phyloP scores from a whole-genome alignment of 257 asterid species.

The Penstemon newberryi region DNA sequence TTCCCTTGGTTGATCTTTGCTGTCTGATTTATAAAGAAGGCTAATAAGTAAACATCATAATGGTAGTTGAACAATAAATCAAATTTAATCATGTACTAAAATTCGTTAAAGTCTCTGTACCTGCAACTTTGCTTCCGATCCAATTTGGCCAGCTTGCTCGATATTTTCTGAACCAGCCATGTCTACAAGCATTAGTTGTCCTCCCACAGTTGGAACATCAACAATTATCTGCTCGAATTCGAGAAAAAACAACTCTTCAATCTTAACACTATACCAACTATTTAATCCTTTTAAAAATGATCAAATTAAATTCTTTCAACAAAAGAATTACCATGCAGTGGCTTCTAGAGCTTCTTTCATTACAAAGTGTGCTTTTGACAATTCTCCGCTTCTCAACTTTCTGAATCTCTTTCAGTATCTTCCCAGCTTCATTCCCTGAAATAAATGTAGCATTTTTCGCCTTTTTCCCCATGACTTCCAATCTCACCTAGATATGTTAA shows the following conservation, averaged over 20 bases:
- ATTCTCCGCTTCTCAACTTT: conserved; percentile 93
- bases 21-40: conserved; percentile 49
- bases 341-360: conserved; percentile 93
- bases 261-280: neutral
- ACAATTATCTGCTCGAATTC: conserved; percentile 59
- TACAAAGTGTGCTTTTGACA: conserved; percentile 85
- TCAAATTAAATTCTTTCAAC: conserved; percentile 1
- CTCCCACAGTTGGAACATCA: conserved; percentile 98
- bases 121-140: conserved; percentile 95
- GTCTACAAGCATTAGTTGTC: conserved; percentile 92
- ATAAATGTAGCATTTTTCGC: conserved; percentile 84
- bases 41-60: neutral
- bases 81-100: neutral
- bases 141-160: conserved; percentile 94
- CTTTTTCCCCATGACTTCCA: conserved; percentile 95
- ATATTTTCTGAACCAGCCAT: conserved; percentile 99
- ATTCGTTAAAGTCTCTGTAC: conserved; percentile 27
- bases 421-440: conserved; percentile 89
- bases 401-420: conserved; percentile 87
- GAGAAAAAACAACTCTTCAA: neutral
- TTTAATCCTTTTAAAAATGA: neutral
- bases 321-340: conserved; percentile 76
- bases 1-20: conserved; percentile 94
- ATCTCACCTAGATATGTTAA: conserved; percentile 48
- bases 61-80: neutral